phyloP scores from a whole-genome alignment of 148 eudicot genomes.

The Bassia scoparia region DNA sequence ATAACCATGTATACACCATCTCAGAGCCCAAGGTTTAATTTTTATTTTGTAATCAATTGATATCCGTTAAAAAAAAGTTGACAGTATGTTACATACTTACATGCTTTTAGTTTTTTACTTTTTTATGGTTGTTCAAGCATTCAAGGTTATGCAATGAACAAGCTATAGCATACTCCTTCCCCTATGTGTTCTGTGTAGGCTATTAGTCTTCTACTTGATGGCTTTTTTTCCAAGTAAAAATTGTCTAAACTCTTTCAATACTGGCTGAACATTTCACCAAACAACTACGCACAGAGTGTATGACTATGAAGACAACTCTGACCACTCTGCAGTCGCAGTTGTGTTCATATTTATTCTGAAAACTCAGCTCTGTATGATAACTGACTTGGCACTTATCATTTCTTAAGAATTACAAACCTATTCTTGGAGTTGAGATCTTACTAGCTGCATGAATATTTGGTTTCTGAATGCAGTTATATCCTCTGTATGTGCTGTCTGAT shows the following conservation, averaged over 20 bases:
- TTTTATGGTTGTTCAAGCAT: neutral
- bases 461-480: neutral
- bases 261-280: too few relatives aligned
- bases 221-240: neutral
- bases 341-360: neutral
- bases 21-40: neutral
- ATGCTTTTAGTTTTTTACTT: too few relatives aligned
- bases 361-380: neutral
- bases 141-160: neutral
- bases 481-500: too few relatives aligned
- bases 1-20: neutral
- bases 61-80: too few relatives aligned
- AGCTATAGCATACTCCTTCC: neutral
- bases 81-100: too few relatives aligned
- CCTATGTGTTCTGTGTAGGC: neutral
- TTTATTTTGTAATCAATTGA: neutral
- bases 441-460: neutral
- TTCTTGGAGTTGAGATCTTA: neutral
- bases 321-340: neutral
- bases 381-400: neutral
- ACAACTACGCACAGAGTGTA: too few relatives aligned
- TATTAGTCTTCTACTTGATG: neutral
- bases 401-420: neutral
- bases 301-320: neutral
- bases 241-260: neutral